Evolutionary conservation across 768 basidiomycete genomes (phyloP).

Genomic region (Lentinula boryana): DNA sequence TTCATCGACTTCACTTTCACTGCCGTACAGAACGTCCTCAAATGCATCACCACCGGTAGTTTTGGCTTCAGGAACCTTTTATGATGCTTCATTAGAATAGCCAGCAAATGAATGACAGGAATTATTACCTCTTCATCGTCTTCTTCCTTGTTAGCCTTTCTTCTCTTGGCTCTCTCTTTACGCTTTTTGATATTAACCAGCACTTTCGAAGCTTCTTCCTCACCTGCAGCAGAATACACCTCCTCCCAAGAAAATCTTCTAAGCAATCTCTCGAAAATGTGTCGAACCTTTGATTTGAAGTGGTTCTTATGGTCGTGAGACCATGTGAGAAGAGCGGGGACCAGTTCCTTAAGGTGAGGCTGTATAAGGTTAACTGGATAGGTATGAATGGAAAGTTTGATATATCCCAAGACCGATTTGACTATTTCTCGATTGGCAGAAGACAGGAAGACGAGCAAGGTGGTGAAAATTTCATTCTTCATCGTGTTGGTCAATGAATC

Average conservation of each 20-base stretch:
- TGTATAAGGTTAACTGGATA: slow-evolving; percentile 64
- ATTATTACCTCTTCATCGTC: slow-evolving; percentile 52
- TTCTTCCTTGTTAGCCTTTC: slow-evolving; percentile 58
- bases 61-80: slow-evolving; percentile 39
- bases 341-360: slow-evolving; percentile 72
- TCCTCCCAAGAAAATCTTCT: slow-evolving; percentile 86
- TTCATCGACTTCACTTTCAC: slow-evolving; percentile 84
- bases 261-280: slow-evolving; percentile 95
- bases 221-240: slow-evolving; percentile 66
- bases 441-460: slow-evolving; percentile 84
- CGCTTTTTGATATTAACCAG: slow-evolving; percentile 92
- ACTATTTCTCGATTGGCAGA: slow-evolving; percentile 97
- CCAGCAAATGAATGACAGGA: not conserved
- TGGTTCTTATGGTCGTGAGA: slow-evolving; percentile 99
- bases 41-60: slow-evolving; percentile 79
- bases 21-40: slow-evolving; percentile 95
- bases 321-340: slow-evolving; percentile 85
- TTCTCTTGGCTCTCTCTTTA: slow-evolving; percentile 89
- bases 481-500: slow-evolving; percentile 66
- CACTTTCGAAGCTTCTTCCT: slow-evolving; percentile 83
- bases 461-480: slow-evolving; percentile 80
- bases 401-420: slow-evolving; percentile 91
- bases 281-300: slow-evolving; percentile 94
- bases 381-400: slow-evolving; percentile 90
- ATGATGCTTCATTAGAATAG: slow-evolving; percentile 8